A percentile compares a stretch with the other conserved stretches of the same genome.
Conservation (phyloP, 75 land plant species). For the Larix kaempferi region DNA sequence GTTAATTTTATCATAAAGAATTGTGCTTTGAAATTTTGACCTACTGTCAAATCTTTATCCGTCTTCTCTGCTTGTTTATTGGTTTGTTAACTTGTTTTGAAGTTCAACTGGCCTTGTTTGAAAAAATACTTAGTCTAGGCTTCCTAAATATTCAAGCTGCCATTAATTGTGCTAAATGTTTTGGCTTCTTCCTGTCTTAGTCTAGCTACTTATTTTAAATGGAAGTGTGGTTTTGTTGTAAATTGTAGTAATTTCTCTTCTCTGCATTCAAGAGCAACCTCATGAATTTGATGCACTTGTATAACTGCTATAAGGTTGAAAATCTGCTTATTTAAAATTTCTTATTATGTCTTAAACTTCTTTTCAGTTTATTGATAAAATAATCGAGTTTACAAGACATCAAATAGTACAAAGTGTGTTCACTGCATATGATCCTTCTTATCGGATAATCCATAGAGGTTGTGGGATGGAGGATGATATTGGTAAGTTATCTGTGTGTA, state of each 20-base stretch:
- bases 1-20: too few relatives aligned
- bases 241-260: not conserved
- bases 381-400: conserved; percentile 85
- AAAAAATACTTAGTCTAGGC: too few relatives aligned
- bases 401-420: conserved; percentile 75
- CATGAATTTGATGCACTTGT: not conserved
- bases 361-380: conserved; percentile 79
- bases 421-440: conserved; percentile 71
- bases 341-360: not conserved
- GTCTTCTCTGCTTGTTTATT: not conserved
- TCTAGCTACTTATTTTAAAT: not conserved
- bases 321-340: not conserved
- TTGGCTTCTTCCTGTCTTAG: not conserved
- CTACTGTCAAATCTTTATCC: not conserved
- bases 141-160: too few relatives aligned
- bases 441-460: conserved; percentile 76
- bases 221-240: not conserved
- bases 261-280: not conserved
- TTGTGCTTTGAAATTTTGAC: not conserved
- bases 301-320: not conserved
- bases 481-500: conserved; percentile 28
- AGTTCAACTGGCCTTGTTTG: not conserved
- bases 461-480: conserved; percentile 36
- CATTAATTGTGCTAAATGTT: not conserved
- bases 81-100: not conserved